phyloP scores from a whole-genome alignment of 495 filamentous ascomycete species.

The Ascobolus immersus region DNA sequence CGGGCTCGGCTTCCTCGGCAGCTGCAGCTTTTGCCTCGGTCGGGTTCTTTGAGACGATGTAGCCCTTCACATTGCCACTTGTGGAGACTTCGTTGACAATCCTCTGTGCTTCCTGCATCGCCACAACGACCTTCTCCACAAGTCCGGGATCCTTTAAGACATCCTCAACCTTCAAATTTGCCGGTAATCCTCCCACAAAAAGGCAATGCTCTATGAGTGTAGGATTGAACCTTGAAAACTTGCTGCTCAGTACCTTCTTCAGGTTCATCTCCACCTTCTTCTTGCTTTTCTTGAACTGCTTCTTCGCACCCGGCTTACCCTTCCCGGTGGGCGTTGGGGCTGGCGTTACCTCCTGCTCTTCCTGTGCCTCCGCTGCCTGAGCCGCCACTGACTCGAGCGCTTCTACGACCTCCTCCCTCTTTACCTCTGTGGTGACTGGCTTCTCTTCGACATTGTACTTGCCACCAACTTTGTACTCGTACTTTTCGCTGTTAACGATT shows the following conservation, averaged over 20 bases:
- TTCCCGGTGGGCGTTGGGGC: conserved; percentile 2
- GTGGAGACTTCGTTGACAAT: conserved; percentile 36
- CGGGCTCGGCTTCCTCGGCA: not conserved
- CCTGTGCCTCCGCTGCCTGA: conserved; percentile 21
- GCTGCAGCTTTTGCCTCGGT: conserved; percentile 12
- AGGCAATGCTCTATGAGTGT: conserved; percentile 70
- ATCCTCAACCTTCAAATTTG: conserved; percentile 34
- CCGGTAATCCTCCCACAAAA: conserved; percentile 37
- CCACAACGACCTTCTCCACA: conserved; percentile 33
- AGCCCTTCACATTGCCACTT: conserved; percentile 37
- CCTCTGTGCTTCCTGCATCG: conserved; percentile 40
- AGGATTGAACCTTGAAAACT: conserved; percentile 67
- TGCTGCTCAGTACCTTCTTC: conserved; percentile 50
- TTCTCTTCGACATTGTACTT: conserved; percentile 58
- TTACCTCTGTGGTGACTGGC: conserved; percentile 54
- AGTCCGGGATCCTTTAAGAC: conserved; percentile 40
- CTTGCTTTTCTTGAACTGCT: conserved; percentile 34
- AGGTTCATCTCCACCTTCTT: conserved; percentile 57
- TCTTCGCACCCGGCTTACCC: conserved; percentile 4
- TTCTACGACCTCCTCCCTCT: conserved; percentile 38
- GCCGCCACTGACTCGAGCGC: conserved; percentile 41
- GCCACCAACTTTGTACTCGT: conserved; percentile 42
- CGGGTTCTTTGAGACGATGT: conserved; percentile 65
- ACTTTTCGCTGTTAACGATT: conserved; percentile 39
- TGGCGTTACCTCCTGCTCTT: conserved; percentile 14